These are phyloP conservation scores for Xylaria polymorpha DNA, from an alignment of 2,329 filamentous ascomycete species.

Conservation along the genomic window DNA sequence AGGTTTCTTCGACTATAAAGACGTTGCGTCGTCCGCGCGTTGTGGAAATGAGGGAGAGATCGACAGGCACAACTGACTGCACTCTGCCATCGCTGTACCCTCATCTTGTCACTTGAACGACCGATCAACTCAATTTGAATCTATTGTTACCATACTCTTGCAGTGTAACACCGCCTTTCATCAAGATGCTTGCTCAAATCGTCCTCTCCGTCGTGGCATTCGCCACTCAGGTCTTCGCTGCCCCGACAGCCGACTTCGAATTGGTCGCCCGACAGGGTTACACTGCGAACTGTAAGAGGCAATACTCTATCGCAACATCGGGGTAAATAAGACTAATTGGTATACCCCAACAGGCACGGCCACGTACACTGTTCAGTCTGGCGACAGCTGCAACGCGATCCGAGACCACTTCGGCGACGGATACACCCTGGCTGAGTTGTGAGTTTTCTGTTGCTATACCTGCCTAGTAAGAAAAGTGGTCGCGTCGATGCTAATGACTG, in stretches of 20 bases:
- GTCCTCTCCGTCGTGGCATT: constrained; percentile 39
- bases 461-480: neutral
- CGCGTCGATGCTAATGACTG: neutral
- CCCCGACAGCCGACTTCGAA: constrained; percentile 29
- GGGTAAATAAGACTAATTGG: neutral
- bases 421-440: constrained; percentile 43
- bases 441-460: constrained; percentile 21
- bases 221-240: constrained; percentile 38
- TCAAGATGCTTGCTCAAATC: constrained; percentile 41
- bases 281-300: constrained; percentile 37
- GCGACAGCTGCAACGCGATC: constrained; percentile 43
- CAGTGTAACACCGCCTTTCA: constrained; percentile 12
- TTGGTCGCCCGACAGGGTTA: constrained; percentile 45
- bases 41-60: constrained; percentile 19
- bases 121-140: neutral
- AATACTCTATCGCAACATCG: neutral
- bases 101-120: neutral
- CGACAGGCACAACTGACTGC: constrained; percentile 19
- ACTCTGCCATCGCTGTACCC: neutral
- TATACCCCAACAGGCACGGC: constrained; percentile 28
- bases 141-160: neutral
- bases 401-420: constrained; percentile 49
- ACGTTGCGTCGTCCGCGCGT: neutral
- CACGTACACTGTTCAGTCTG: constrained; percentile 40
- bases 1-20: constrained; percentile 26